Evolutionary conservation across 345 rosid species (phyloP).

Genomic region (Corchorus capsularis): DNA sequence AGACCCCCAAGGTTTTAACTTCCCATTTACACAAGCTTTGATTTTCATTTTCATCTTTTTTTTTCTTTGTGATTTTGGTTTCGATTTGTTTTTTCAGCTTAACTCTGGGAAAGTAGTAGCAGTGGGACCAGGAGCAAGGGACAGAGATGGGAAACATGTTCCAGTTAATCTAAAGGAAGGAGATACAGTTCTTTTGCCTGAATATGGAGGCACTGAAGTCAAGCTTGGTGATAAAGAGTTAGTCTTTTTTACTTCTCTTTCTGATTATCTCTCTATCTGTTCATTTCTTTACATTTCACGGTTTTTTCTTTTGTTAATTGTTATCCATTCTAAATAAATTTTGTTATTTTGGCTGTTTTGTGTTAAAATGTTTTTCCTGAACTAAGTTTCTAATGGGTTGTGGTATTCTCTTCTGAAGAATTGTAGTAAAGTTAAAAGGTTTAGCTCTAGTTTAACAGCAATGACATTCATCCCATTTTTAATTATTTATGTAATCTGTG

Average conservation of each 20-base stretch:
- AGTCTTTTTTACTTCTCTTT: slow-evolving; percentile 16
- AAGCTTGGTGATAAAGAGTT: slow-evolving; percentile 83
- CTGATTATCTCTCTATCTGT: not conserved
- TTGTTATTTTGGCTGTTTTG: too few relatives aligned
- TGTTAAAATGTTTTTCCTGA: not conserved
- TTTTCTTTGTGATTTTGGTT: not conserved
- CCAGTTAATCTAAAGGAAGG: slow-evolving; percentile 79
- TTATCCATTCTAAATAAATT: not conserved
- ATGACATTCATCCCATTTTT: not conserved
- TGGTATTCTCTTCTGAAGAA: not conserved
- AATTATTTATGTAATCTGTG: not conserved
- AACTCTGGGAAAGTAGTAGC: slow-evolving; percentile 78
- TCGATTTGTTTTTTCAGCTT: slow-evolving; percentile 38
- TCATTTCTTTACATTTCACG: not conserved
- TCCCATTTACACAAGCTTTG: not conserved
- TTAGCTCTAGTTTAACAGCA: not conserved
- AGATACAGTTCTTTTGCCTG: slow-evolving; percentile 75
- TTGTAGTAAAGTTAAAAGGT: not conserved
- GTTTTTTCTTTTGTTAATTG: not conserved
- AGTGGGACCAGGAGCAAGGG: slow-evolving; percentile 72
- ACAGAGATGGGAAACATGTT: slow-evolving; percentile 58
- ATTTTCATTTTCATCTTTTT: not conserved
- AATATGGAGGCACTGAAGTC: slow-evolving; percentile 73
- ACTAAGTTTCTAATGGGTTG: not conserved
- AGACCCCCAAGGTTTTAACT: slow-evolving; percentile 51